Percentiles rank a stretch among this genome's conserved stretches.
These are phyloP conservation scores for Buxus sempervirens DNA, from an alignment of 164 flowering plant genomes.

Conservation along the genomic window DNA sequence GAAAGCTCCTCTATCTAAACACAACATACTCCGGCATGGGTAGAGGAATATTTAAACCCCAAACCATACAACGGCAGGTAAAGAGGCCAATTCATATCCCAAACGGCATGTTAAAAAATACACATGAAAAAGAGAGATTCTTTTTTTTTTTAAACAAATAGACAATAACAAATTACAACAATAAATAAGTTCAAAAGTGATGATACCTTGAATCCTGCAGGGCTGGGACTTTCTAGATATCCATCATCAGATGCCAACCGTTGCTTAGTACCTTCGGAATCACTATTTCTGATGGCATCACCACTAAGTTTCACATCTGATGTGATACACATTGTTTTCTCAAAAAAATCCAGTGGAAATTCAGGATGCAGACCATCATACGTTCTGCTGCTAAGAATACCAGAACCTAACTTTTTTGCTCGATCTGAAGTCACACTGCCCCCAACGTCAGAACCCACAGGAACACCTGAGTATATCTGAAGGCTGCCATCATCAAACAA, in stretches of 20 bases:
- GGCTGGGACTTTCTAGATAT: constrained; percentile 76
- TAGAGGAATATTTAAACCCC: too few species aligned
- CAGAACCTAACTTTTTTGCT: constrained; percentile 84
- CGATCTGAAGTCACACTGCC: constrained; percentile 54
- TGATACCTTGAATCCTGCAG: constrained; percentile 87
- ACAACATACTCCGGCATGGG: too few species aligned
- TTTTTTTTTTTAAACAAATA: too few species aligned
- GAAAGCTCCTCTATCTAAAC: too few species aligned
- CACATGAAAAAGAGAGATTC: too few species aligned
- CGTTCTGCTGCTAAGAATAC: constrained; percentile 70
- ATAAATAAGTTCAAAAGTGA: background rate
- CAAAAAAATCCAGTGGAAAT: constrained; percentile 98
- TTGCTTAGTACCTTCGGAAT: constrained; percentile 90
- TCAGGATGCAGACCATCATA: constrained; percentile 84
- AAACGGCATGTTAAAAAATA: too few species aligned
- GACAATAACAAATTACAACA: too few species aligned
- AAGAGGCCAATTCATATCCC: too few species aligned
- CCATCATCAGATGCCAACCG: constrained; percentile 94
- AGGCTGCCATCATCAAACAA: constrained; percentile 99
- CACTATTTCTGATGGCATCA: constrained; percentile 90
- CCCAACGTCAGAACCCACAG: constrained; percentile 55
- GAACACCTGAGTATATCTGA: constrained; percentile 75
- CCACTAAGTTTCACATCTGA: constrained; percentile 88
- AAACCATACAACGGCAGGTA: too few species aligned
- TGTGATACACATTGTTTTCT: constrained; percentile 92